These are phyloP conservation scores for Scortechinia acanthostroma DNA, from an alignment of 2,329 filamentous ascomycete species.

Conservation along the genomic window DNA sequence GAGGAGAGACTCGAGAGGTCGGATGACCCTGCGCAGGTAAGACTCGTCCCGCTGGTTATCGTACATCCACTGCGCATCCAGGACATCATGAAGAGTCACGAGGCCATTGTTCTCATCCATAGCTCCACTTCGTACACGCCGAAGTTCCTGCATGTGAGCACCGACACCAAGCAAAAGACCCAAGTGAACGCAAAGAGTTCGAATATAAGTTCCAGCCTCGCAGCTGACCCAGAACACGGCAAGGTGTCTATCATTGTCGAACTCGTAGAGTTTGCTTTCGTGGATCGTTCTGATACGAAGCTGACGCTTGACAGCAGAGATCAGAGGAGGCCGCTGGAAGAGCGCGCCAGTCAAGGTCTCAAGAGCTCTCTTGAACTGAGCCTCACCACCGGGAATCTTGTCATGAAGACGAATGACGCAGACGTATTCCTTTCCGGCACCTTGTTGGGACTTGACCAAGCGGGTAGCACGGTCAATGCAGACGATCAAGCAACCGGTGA, in stretches of 20 bases:
- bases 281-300: conserved; percentile 96
- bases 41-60: conserved; percentile 95
- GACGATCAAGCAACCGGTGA: conserved; percentile 82
- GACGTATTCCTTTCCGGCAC: conserved; percentile 98
- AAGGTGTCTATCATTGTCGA: conserved; percentile 94
- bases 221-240: conserved; percentile 99
- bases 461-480: conserved; percentile 86
- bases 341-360: conserved; percentile 94
- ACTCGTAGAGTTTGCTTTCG: conserved; percentile 93
- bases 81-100: conserved; percentile 88
- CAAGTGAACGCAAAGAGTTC: conserved; percentile 92
- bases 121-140: conserved; percentile 85
- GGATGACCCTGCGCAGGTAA: conserved; percentile 83
- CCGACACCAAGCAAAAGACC: conserved; percentile 68
- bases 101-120: conserved; percentile 87
- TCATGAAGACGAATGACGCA: conserved; percentile 92
- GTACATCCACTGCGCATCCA: conserved; percentile 91
- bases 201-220: conserved; percentile 96
- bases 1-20: conserved; percentile 84
- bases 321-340: conserved; percentile 93
- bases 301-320: conserved; percentile 97
- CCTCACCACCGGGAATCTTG: conserved; percentile 86
- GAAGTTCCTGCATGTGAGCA: conserved; percentile 96
- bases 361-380: conserved; percentile 84
- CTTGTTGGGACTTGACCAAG: conserved; percentile 97